A percentile compares a stretch with the other conserved stretches of the same genome.
Conservation (phyloP, 257 asterid species). For the Primulina huaijiensis region DNA sequence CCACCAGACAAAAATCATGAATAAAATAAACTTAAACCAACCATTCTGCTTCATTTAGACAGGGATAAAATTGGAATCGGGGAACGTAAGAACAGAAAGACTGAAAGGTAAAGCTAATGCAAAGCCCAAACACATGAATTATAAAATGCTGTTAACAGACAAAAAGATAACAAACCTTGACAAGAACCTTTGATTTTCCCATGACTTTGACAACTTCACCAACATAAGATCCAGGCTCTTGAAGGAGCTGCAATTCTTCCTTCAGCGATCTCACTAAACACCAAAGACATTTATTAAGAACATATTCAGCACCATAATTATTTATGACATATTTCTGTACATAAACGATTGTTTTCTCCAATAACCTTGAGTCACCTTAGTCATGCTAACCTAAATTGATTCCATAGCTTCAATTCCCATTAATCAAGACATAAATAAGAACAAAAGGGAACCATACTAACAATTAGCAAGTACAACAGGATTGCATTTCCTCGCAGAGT, state of each 20-base stretch:
- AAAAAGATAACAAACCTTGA: slow-evolving; percentile 53
- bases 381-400: too few relatives aligned
- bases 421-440: background rate
- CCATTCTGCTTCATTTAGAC: background rate
- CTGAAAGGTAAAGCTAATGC: background rate
- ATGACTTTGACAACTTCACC: slow-evolving; percentile 97
- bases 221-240: slow-evolving; percentile 96
- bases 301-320: slow-evolving; percentile 5
- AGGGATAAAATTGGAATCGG: background rate
- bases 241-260: slow-evolving; percentile 95
- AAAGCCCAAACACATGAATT: background rate
- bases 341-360: background rate
- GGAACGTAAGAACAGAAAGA: background rate
- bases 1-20: background rate
- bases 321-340: slow-evolving; percentile 2
- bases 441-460: background rate
- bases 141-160: slow-evolving; percentile 4
- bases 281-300: background rate
- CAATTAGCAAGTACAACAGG: background rate
- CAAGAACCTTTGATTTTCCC: slow-evolving; percentile 96
- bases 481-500: background rate
- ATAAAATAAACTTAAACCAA: background rate
- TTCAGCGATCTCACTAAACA: slow-evolving; percentile 73
- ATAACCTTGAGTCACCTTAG: background rate
- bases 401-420: background rate